Base-by-base conservation (phyloP, 1,139 yeast species). In the Blastobotrys apis region DNA sequence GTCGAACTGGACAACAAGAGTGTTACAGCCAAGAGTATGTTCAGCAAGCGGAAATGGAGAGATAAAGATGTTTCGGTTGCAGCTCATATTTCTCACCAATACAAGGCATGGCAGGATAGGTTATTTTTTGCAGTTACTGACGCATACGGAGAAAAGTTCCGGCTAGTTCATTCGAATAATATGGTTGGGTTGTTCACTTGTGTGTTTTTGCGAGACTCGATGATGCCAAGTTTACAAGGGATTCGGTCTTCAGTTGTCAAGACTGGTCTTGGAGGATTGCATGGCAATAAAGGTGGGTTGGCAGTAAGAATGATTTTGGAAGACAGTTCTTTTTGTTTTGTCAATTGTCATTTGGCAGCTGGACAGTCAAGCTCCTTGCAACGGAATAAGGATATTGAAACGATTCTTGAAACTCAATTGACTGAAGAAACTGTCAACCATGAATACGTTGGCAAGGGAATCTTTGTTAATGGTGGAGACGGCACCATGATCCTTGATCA, bases 271-370 rank as follows among this genome's bases (percentile, higher is more conserved):
- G 95, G 95, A 16, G 97, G 97, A 13, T 78, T 87, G 59, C 84
- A 96, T 33, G 97, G 97, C 15, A 92, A 92, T 60, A 92, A 92
- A 64, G 99, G 99, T 26, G 96, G 92, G 1, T 82, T 87, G 43
- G 90, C 95, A 0, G 84, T 88, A 10, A 73, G 97, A 51, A 79
- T 92, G 63, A 74, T 80, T 47, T 77, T 84, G 52, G 87, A 87
- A 9, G 81, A 80, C 43, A 77, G 92, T 1, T 74, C 85, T 0
- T 71, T 85, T 49, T 84, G 95, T 60, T 80, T 86, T 60, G 82
- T 87, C 26, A 84, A 88, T 43, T 84, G 94, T 2, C 99, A 92
- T 69, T 72, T 80, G 52, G 96, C 98, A 0, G 97, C 98, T 0
- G 98, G 99, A 1, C 78, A 81, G 42, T 72, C 74, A 29, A 82